A percentile compares a stretch with the other conserved stretches of the same genome.
Conservation (phyloP, 257 asterid species). For the Ilex aquifolium region DNA sequence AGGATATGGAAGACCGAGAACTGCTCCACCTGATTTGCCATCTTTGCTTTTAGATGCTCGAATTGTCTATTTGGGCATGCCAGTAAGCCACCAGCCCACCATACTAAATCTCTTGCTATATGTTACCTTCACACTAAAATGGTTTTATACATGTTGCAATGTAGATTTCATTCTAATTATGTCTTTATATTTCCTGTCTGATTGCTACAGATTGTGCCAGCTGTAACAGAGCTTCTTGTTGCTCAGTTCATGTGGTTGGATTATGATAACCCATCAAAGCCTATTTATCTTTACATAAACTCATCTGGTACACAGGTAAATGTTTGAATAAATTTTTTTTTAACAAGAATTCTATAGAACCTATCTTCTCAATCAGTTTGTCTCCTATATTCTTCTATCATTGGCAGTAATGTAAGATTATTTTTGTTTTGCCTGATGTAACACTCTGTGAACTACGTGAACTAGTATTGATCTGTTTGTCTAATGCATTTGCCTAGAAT, state of each 20-base stretch:
- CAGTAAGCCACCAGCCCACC: conserved; percentile 28
- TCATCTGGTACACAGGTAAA: conserved; percentile 89
- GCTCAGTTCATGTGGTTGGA: conserved; percentile 92
- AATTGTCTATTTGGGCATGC: conserved; percentile 94
- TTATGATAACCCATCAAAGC: conserved; percentile 64
- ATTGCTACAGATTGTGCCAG: conserved; percentile 71
- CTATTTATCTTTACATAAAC: conserved; percentile 83
- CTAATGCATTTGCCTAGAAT: conserved; percentile 37
- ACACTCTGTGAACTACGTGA: not conserved
- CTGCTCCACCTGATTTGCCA: conserved; percentile 94
- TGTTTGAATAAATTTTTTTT: conserved; percentile 4
- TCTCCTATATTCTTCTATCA: too few relatives aligned
- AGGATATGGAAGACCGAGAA: conserved; percentile 61
- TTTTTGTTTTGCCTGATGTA: too few relatives aligned
- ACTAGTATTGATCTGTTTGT: conserved; percentile 2
- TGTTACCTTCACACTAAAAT: not conserved
- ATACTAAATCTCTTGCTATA: not conserved
- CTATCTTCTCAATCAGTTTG: too few relatives aligned
- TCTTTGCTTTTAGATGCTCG: conserved; percentile 87
- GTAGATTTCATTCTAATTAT: not conserved
- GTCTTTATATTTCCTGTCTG: not conserved
- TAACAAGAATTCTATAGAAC: too few relatives aligned
- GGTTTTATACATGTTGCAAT: not conserved
- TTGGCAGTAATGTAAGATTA: too few relatives aligned
- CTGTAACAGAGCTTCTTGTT: conserved; percentile 84